Conservation (phyloP, 306 rosid genomes). For the Sesbania bispinosa region DNA sequence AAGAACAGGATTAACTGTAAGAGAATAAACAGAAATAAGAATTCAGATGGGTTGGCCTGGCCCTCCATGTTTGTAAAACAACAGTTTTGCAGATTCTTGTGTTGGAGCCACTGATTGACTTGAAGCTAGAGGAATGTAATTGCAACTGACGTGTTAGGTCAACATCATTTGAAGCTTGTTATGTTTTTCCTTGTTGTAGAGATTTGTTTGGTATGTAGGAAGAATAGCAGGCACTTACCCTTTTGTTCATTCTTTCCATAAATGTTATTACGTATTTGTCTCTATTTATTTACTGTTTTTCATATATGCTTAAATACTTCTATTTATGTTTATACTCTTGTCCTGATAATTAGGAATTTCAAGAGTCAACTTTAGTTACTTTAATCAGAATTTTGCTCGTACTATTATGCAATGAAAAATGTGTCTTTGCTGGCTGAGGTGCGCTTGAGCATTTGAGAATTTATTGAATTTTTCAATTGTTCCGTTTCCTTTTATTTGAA, state of each 20-base stretch:
- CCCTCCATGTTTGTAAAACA: constrained; percentile 11
- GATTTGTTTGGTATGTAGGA: constrained; percentile 20
- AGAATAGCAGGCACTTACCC: constrained; percentile 2
- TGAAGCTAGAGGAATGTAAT: constrained; percentile 30
- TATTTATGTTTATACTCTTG: background rate
- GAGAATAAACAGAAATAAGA: constrained; percentile 1
- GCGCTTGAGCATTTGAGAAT: constrained; percentile 16
- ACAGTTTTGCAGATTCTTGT: constrained; percentile 12
- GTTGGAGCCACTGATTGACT: constrained; percentile 23
- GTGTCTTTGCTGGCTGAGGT: background rate
- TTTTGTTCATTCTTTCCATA: background rate
- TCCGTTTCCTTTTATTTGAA: constrained; percentile 11
- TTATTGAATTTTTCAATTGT: background rate
- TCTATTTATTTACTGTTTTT: background rate
- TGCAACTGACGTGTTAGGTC: constrained; percentile 27
- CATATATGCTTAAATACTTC: background rate
- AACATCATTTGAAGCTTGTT: constrained; percentile 32
- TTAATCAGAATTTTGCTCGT: background rate
- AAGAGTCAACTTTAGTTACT: background rate
- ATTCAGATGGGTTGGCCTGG: constrained; percentile 15
- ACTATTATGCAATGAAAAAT: background rate
- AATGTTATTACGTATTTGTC: background rate
- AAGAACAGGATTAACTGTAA: background rate
- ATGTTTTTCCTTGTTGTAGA: constrained; percentile 20
- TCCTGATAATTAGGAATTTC: background rate